Base-by-base conservation (phyloP, 2,329 filamentous ascomycete genomes). In the Neurospora crassa region DNA sequence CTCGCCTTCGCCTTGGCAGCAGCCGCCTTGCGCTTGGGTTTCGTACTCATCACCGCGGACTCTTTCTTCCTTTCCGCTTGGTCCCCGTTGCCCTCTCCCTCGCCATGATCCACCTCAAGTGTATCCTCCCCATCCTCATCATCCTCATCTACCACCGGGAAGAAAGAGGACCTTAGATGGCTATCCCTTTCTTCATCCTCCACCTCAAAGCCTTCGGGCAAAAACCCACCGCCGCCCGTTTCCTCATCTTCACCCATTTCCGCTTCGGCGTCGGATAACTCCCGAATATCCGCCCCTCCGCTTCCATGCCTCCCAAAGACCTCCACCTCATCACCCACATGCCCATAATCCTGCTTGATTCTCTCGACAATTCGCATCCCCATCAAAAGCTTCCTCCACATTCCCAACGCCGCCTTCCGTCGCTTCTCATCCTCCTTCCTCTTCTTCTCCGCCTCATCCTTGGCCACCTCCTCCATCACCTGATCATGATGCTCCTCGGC, bases 361-460 rank as follows among this genome's bases (percentile, higher is more conserved):
- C 93, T 86, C 79, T 96, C 87, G 24, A 93, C 86, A 71, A 98
- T 96, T 3, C 93, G 87, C 81, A 97, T 79, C 0, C 94, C 94
- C 84, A 94, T 92, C 16, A 97, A 81, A 76, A 97, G 93, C 80
- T 92, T 96, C 71, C 92, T 88, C 96, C 96, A 99, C 75, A 89
- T 88, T 0, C 86, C 87, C 67, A 98, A 78, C 0, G 92, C 90
- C 14, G 87, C 85, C 73, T 92, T 94, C 69, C 91, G 88, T 8
- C 92, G 86, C 81, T 97, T 97, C 72, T 92, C 91, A 72, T 96
- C 90, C 78, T 97, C 94, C 76, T 93, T 95, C 69, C 91, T 88
- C 68, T 85, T 84, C 69, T 89, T 87, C 79, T 96, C 93, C 5
- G 87, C 89, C 75, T 93, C 92, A 73, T 96, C 91, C 71, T 90